Conservation (phyloP, 2,329 filamentous ascomycete species). For the Pseudocercospora ulei region DNA sequence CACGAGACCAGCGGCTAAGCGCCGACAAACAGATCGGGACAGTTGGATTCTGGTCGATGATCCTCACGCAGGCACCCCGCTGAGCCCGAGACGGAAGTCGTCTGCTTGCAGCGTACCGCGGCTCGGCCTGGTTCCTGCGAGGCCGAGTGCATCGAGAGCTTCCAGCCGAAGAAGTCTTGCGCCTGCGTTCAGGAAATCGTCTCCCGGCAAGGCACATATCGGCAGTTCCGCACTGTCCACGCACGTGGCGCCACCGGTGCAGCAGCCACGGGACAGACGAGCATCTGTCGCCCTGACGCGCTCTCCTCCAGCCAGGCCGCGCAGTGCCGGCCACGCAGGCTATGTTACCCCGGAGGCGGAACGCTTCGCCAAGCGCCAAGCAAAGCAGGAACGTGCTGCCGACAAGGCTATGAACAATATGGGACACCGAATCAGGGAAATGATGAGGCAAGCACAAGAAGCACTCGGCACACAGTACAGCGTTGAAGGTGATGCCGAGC, state of each 20-base stretch:
- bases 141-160: slow-evolving; percentile 29
- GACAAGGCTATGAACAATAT: slow-evolving; percentile 71
- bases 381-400: slow-evolving; percentile 63
- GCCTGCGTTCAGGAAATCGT: slow-evolving; percentile 37
- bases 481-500: slow-evolving; percentile 33
- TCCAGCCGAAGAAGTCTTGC: slow-evolving; percentile 35
- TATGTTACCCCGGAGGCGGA: slow-evolving; percentile 55
- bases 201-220: slow-evolving; percentile 21
- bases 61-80: slow-evolving; percentile 47
- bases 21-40: slow-evolving; percentile 42
- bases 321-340: slow-evolving; percentile 13
- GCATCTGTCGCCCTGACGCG: slow-evolving; percentile 49
- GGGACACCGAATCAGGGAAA: slow-evolving; percentile 66
- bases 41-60: slow-evolving; percentile 42
- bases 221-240: slow-evolving; percentile 34
- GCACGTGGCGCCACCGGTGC: slow-evolving; percentile 1
- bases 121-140: slow-evolving; percentile 13
- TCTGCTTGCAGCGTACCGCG: slow-evolving; percentile 28
- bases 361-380: slow-evolving; percentile 59
- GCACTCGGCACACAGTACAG: slow-evolving; percentile 54
- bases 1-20: slow-evolving; percentile 35
- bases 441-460: slow-evolving; percentile 82
- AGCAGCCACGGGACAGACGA: slow-evolving; percentile 34
- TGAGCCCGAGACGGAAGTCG: slow-evolving; percentile 34
- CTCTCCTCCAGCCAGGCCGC: slow-evolving; percentile 30